These are phyloP conservation scores for Pythium periplocum DNA, from an alignment of 352 stramenopile species.

Conservation along the genomic window DNA sequence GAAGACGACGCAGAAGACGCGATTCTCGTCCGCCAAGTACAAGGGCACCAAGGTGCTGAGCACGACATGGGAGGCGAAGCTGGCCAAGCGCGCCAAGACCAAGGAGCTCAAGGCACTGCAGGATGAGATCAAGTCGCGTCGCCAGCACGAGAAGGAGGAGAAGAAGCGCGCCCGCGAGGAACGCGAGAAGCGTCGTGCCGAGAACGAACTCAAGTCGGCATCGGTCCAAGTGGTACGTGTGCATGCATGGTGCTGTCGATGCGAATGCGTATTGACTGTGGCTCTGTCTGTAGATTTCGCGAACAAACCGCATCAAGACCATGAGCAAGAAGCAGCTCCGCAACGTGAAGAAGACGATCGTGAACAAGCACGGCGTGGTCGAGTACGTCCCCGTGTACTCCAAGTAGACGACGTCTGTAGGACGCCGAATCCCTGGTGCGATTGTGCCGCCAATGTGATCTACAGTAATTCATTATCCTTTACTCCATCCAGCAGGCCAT, in stretches of 20 bases:
- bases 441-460: no score
- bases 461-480: no score
- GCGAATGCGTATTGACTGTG: constrained; percentile 4
- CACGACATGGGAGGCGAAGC: constrained; percentile 86
- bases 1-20: constrained; percentile 81
- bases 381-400: constrained; percentile 85
- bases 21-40: constrained; percentile 66
- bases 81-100: constrained; percentile 65
- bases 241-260: constrained; percentile 1
- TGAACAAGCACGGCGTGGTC: constrained; percentile 89
- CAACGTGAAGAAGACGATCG: constrained; percentile 89
- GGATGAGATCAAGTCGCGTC: constrained; percentile 70
- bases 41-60: constrained; percentile 80
- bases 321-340: constrained; percentile 93
- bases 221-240: constrained; percentile 78
- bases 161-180: constrained; percentile 78
- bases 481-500: no score
- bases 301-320: constrained; percentile 84
- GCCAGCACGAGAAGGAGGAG: constrained; percentile 66
- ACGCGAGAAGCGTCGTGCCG: constrained; percentile 80
- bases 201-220: constrained; percentile 89
- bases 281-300: constrained; percentile 51
- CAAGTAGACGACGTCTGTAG: constrained; percentile 35
- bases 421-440: no score
- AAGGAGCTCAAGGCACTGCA: constrained; percentile 85